Evolutionary conservation across 306 rosid genomes (phyloP).

Genomic region (Delonix regia): DNA sequence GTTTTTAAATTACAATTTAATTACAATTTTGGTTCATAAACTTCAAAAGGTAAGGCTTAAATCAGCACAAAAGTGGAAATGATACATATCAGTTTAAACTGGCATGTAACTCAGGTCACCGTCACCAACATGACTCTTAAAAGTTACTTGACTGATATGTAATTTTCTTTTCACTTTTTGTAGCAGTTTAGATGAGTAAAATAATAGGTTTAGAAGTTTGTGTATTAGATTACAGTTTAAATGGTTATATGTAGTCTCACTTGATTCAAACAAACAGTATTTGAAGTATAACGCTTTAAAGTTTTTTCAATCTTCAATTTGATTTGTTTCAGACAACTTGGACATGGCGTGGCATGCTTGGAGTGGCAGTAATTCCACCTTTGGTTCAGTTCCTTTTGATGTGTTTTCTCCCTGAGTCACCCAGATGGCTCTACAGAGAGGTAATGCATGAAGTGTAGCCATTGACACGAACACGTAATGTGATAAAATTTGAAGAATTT

Average conservation of each 20-base stretch:
- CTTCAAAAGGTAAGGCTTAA: too few species aligned
- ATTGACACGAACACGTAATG: too few species aligned
- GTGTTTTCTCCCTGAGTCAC: slow-evolving; percentile 86
- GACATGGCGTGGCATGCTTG: slow-evolving; percentile 95
- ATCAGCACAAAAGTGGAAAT: not conserved
- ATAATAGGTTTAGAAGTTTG: too few species aligned
- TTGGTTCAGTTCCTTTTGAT: slow-evolving; percentile 65
- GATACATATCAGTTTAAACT: not conserved
- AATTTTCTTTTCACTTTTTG: too few species aligned
- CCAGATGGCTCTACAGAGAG: slow-evolving; percentile 82
- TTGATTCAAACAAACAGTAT: not conserved
- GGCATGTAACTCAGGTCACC: not conserved
- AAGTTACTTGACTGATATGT: not conserved
- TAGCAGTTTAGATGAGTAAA: too few species aligned
- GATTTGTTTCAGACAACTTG: slow-evolving; percentile 56
- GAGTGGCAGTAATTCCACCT: slow-evolving; percentile 78
- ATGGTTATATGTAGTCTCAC: too few species aligned
- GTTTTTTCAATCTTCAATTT: slow-evolving; percentile 7
- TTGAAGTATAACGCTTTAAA: not conserved
- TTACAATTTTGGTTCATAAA: too few species aligned
- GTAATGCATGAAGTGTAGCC: slow-evolving; percentile 40
- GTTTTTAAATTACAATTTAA: too few species aligned
- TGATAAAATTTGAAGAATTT: too few species aligned
- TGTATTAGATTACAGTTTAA: too few species aligned
- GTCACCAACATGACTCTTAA: not conserved